Evolutionary conservation across 2,329 filamentous ascomycete genomes (phyloP).

Genomic region (Trichoderma sp.): DNA sequence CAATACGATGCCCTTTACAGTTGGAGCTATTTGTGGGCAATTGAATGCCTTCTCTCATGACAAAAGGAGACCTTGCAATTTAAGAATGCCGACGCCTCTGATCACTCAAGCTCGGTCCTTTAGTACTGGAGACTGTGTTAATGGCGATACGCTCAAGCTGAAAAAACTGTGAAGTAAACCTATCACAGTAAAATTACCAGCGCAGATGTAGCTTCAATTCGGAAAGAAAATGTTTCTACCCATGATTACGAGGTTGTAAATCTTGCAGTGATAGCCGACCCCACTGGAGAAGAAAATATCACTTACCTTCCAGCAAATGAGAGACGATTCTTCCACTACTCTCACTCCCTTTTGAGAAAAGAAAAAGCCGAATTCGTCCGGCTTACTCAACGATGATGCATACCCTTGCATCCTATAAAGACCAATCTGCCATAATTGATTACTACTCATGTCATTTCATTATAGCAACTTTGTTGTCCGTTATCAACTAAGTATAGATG

Average conservation of each 20-base stretch:
- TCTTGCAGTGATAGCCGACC: background rate
- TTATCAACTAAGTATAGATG: background rate
- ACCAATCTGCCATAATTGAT: background rate
- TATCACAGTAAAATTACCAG: background rate
- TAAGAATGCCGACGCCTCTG: background rate
- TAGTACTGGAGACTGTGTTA: background rate
- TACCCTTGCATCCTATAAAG: background rate
- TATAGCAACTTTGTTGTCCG: background rate
- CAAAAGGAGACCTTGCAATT: too few species aligned
- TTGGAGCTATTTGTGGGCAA: too few species aligned
- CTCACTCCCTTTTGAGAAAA: background rate
- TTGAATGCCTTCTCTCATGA: too few species aligned
- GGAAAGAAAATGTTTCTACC: background rate
- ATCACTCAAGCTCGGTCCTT: background rate
- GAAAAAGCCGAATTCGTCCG: background rate
- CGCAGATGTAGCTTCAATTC: background rate
- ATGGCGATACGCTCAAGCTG: background rate
- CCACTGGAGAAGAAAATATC: background rate
- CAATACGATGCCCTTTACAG: too few species aligned
- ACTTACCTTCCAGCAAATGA: background rate
- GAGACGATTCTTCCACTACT: background rate
- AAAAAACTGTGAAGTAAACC: background rate
- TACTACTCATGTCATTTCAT: background rate
- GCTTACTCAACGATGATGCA: background rate
- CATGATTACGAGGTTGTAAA: background rate